Base-by-base conservation (phyloP, 345 rosid genomes). In the Capsella bursapastoris region DNA sequence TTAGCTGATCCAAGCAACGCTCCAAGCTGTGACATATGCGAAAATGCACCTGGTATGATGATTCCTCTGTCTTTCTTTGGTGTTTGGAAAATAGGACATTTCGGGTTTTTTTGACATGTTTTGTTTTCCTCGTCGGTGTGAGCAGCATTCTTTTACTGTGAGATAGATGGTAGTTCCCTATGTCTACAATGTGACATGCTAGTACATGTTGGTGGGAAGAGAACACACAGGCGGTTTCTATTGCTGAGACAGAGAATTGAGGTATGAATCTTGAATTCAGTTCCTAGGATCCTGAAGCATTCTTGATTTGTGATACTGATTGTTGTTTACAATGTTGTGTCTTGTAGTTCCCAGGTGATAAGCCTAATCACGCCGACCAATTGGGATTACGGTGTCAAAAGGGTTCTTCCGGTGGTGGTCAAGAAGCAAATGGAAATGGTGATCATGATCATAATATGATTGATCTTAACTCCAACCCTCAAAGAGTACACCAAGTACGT, bases 131-230 rank as follows among this genome's bases (percentile, higher is more conserved):
- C 0, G 18, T 22, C 25, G 25, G 25, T 22, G 5, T 55, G 13
- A 80, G 73, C 75, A 92, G 96, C 96, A 47, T 92, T 92, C 86
- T 90, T 92, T 77, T 89, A 87, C 85, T 93, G 98, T 48, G 94
- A 91, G 81, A 70, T 87, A 74, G 94, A 89, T 64, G 96, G 96
- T 71, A 89, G 80, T 76, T 91, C 92, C 15, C 92, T 89, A 66
- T 93, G 94, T 78, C 79, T 93, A 78, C 89, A 89, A 73, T 89
- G 98, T 61, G 97, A 93, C 61, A 86, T 86, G 90, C 79, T 81
- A 61, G 96, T 91, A 52, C 98, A 88, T 83, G 89, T 86, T 68
- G 97, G 97, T 13, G 93, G 89, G 62, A 90, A 89, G 81, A 83
- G 92, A 82, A 88, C 83, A 2, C 96, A 91, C 60, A 78, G 67